Evolutionary conservation across 352 stramenopile genomes (phyloP), one percentile per base, ranked within the genome.

Genomic region (Phytophthora ohioensis): DNA sequence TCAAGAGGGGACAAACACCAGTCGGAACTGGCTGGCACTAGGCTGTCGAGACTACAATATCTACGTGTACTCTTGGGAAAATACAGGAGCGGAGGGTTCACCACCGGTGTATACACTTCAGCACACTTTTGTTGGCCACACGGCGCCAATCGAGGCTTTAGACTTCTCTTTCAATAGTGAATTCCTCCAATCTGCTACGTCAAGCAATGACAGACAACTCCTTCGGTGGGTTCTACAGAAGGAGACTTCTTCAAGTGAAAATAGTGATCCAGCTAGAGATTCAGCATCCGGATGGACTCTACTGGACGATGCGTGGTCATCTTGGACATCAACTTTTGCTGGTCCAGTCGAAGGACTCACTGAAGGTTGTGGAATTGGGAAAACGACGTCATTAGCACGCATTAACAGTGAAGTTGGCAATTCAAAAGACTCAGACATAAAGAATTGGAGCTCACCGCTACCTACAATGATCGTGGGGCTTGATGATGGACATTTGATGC

Each of bases 11-110:
- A 52, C 57, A 32, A 55, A 64, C 43, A 11, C n/a, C 36, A 49
- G 39, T 38, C 64, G 11, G 36, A 64, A 61, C 60, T 80, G 56
- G 73, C 78, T 76, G 65, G 85, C 65, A 53, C 69, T 78, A 13
- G 88, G 76, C 1, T 93, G 79, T 67, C 81, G 85, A 27, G 84
- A 97, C 65, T 92, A 80, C 46, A 84, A 80, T 31, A 79, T 97
- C 15, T 95, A 96, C 70, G 73, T 97, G 6, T 94, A 94, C 55
- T 15, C 58, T 10, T 66, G 39, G 21, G 74, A 84, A 27, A 66
- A 42, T n/a, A 35, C 52, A 12, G 56, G 39, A 38, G 30, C 53
- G 17, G 32, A 76, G 64, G 7, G 4, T 45, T 27, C 58, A 54
- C 34, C 75, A 27, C 45, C 68, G 5, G 58, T 58, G 3, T 84